phyloP scores from a whole-genome alignment of 306 rosid genomes.

The Cucumis melo region DNA sequence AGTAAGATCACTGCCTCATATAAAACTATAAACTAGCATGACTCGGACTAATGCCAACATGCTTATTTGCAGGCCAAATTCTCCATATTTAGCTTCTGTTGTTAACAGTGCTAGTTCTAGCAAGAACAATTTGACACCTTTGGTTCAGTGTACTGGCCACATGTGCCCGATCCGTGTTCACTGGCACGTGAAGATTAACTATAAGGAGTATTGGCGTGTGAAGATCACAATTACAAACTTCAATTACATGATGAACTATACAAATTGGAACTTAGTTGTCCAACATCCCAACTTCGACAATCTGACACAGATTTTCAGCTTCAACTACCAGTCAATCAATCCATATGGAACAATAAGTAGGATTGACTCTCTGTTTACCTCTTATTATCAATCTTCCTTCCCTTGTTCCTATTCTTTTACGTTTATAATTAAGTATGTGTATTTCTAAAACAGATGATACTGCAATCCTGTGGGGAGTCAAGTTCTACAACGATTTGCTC shows the following conservation, averaged over 20 bases:
- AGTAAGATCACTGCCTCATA: slow-evolving; percentile 31
- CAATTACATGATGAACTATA: slow-evolving; percentile 62
- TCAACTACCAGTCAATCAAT: slow-evolving; percentile 49
- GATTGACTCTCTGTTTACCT: slow-evolving; percentile 8
- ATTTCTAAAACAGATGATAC: slow-evolving; percentile 64
- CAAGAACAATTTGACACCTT: slow-evolving; percentile 26
- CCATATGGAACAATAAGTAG: slow-evolving; percentile 68
- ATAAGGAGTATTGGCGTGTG: slow-evolving; percentile 80
- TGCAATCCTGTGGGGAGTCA: slow-evolving; percentile 81
- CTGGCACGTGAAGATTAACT: slow-evolving; percentile 80
- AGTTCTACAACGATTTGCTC: slow-evolving; percentile 81
- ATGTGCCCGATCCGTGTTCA: slow-evolving; percentile 89
- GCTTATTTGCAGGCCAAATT: slow-evolving; percentile 31
- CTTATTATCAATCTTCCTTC: background rate
- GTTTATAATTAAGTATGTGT: background rate
- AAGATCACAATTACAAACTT: slow-evolving; percentile 78
- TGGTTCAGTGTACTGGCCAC: slow-evolving; percentile 70
- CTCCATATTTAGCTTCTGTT: slow-evolving; percentile 49
- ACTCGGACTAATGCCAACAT: background rate
- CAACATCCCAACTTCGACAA: slow-evolving; percentile 94
- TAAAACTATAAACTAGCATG: background rate
- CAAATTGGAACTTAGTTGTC: slow-evolving; percentile 70
- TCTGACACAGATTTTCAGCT: slow-evolving; percentile 75
- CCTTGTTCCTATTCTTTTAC: background rate
- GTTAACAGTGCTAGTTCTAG: slow-evolving; percentile 24